Base-by-base conservation (phyloP, 495 filamentous ascomycete genomes). In the Sordaria brevicollis region DNA sequence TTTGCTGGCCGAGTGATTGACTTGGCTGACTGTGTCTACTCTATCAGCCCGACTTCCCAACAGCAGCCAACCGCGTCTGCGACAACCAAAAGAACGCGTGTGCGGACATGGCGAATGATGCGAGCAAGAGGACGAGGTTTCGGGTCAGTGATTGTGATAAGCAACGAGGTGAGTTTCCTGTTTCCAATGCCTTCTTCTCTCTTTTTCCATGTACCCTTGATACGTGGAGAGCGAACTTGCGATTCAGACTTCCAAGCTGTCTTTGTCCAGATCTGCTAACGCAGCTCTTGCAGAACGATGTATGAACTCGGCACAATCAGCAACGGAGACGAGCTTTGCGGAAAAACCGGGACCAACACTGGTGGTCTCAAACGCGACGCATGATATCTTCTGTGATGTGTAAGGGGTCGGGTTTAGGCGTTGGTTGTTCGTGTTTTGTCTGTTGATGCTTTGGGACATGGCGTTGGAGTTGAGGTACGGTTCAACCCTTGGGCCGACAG, bases 51-150 rank as follows among this genome's bases (percentile, higher is more conserved):
- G 77, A 81, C 66, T 84, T 82, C 76, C 34, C 70, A n/a, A 74
- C 76, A 21, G 83, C 84, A 8, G 71, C 74, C 2, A 79, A 75
- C 33, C 69, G 77, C 10, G 78, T 79, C 2, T 82, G 81, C 74
- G 78, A 79, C 68, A 79, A 80, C 67, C 81, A 82, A 65, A 76
- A 82, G 71, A 82, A 83, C 67, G 67, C 62, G 35, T 83, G 81
- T 57, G 78, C 79, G 25, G 67, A 79, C 35, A 13, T 71, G 15
- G 74, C 79, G 21, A 83, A 83, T 36, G 49, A 62, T 17, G 11
- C 25, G 21, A 71, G 66, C 13, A 71, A 71, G 36, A 41, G 65
- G 35, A 76, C 65, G 1, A 34, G n/a, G 31, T 79, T 81, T 67
- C 35, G 62, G 2, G 79, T 81, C 0, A 67, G 67, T 15, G 77